Conservation (phyloP, 78 protist genomes). For the Creolimax fragrantissima region DNA sequence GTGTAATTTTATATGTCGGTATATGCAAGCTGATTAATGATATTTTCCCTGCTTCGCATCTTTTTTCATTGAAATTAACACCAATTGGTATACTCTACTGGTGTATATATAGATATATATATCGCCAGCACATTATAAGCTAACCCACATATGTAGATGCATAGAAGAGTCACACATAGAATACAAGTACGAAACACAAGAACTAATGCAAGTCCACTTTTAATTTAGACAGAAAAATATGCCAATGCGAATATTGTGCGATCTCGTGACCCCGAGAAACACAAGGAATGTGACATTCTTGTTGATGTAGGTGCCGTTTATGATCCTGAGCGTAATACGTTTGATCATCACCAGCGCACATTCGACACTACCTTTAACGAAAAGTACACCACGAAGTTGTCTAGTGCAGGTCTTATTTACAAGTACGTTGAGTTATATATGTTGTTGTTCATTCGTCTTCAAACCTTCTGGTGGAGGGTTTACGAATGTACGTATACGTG, state of each 20-base stretch:
- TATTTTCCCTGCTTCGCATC: neutral
- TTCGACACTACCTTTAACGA: slow-evolving; percentile 42
- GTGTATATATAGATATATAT: neutral
- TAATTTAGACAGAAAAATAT: neutral
- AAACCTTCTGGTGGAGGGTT: too few relatives aligned
- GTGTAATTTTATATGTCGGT: neutral
- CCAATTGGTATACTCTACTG: neutral
- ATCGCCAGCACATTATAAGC: neutral
- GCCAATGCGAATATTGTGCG: slow-evolving; percentile 43
- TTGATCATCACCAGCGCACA: slow-evolving; percentile 82
- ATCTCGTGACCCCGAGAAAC: slow-evolving; percentile 52
- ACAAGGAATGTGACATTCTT: slow-evolving; percentile 35
- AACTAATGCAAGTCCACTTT: neutral
- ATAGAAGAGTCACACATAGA: neutral
- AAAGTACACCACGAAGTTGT: slow-evolving; percentile 13
- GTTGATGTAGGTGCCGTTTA: slow-evolving; percentile 84
- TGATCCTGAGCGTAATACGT: slow-evolving; percentile 45
- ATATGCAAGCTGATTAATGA: neutral
- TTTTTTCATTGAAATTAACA: neutral
- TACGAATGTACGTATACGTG: too few relatives aligned
- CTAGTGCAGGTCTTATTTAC: slow-evolving; percentile 65
- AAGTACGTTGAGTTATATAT: neutral
- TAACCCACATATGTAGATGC: neutral
- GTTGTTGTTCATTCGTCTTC: too few relatives aligned
- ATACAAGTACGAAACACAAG: neutral